phyloP scores from a whole-genome alignment of 495 filamentous ascomycete species.

The Halenospora varia region DNA sequence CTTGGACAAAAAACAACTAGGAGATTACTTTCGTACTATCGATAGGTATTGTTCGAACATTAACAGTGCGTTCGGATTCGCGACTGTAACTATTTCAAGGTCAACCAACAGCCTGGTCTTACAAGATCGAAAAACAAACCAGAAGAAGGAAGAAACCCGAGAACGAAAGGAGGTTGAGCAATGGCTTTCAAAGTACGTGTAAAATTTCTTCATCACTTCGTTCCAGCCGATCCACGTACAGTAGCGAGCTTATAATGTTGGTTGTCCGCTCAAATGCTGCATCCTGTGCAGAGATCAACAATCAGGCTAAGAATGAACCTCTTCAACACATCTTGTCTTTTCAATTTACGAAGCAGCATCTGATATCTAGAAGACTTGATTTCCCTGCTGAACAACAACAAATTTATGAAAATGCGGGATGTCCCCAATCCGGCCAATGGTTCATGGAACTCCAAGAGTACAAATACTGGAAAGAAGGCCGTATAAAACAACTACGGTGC shows the following conservation, averaged over 20 bases:
- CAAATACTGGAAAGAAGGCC: slow-evolving; percentile 19
- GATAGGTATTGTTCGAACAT: not conserved
- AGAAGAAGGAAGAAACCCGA: not conserved
- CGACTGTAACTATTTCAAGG: too few species aligned
- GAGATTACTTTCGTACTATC: not conserved
- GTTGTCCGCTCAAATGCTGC: too few species aligned
- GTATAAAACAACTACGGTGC: slow-evolving; percentile 18
- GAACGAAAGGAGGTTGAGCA: slow-evolving; percentile 11
- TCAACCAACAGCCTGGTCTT: too few species aligned
- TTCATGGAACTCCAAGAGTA: slow-evolving; percentile 21
- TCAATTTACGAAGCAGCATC: too few species aligned
- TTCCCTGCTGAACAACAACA: slow-evolving; percentile 16
- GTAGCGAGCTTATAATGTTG: too few species aligned
- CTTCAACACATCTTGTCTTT: too few species aligned
- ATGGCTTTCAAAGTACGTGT: slow-evolving; percentile 14
- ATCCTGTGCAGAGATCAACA: too few species aligned
- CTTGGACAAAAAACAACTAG: slow-evolving; percentile 7
- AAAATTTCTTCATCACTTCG: too few species aligned
- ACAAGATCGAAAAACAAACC: not conserved
- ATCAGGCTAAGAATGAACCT: too few species aligned
- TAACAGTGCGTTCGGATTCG: not conserved
- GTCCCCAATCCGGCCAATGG: slow-evolving; percentile 1
- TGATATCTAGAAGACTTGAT: too few species aligned
- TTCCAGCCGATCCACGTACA: too few species aligned
- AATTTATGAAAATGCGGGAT: slow-evolving; percentile 7